These are phyloP conservation scores for Plasmodium gaboni DNA, from an alignment of 169 alveolate genomes.

Conservation along the genomic window DNA sequence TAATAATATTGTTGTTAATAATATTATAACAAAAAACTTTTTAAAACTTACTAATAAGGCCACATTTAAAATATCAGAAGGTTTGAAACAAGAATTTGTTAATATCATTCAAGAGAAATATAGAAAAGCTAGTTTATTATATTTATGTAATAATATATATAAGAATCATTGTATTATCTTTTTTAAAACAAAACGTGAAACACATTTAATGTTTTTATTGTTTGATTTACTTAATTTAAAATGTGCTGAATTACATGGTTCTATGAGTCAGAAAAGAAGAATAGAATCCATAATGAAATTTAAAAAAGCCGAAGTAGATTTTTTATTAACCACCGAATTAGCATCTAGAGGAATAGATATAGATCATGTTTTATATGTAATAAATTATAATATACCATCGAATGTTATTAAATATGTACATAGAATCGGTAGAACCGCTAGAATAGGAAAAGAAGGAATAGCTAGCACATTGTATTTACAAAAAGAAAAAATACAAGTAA, in stretches of 20 bases:
- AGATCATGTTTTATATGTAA: conserved; percentile 92
- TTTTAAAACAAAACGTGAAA: conserved; percentile 92
- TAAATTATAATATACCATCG: conserved; percentile 94
- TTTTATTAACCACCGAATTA: conserved; percentile 95
- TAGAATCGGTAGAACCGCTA: conserved; percentile 96
- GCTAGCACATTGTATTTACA: conserved; percentile 93
- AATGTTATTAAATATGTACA: conserved; percentile 94
- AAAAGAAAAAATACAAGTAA: conserved; percentile 89
- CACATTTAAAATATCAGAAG: conserved; percentile 78
- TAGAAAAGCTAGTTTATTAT: conserved; percentile 85
- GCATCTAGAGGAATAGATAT: conserved; percentile 97
- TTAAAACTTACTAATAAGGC: not conserved
- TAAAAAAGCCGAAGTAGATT: conserved; percentile 90
- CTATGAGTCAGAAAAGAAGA: conserved; percentile 94
- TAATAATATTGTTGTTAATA: conserved; percentile 3
- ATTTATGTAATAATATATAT: conserved; percentile 79
- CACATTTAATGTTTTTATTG: conserved; percentile 91
- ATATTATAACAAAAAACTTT: not conserved
- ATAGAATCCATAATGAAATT: conserved; percentile 92
- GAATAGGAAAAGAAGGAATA: conserved; percentile 94
- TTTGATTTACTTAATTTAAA: conserved; percentile 90
- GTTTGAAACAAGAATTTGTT: conserved; percentile 79
- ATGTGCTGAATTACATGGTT: conserved; percentile 96
- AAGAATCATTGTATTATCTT: conserved; percentile 85
- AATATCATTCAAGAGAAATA: conserved; percentile 73